Conservation (phyloP, 2,329 filamentous ascomycete species). For the Mycosphaerella arachidis region DNA sequence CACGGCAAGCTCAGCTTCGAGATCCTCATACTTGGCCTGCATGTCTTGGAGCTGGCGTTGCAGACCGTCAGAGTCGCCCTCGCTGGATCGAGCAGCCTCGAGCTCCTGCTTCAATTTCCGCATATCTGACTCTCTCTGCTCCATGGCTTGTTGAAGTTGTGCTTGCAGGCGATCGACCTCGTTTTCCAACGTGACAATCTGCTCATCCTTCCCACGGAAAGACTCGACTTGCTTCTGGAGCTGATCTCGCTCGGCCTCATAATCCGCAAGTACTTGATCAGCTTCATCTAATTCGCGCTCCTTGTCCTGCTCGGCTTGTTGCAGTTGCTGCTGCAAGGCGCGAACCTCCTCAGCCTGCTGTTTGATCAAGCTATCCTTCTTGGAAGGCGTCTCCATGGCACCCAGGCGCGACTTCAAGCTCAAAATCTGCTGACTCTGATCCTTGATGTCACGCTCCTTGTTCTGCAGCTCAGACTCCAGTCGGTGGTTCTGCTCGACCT, state of each 20-base stretch:
- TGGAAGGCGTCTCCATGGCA: conserved; percentile 35
- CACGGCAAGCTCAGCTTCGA: conserved; percentile 54
- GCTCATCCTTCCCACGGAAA: conserved; percentile 20
- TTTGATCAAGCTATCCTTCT: conserved; percentile 35
- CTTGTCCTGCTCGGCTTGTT: conserved; percentile 33
- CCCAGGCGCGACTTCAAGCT: conserved; percentile 32
- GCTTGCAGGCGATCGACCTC: conserved; percentile 40
- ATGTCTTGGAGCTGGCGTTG: conserved; percentile 47
- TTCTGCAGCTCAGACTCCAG: conserved; percentile 38
- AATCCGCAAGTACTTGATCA: conserved; percentile 30
- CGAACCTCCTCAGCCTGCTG: conserved; percentile 35
- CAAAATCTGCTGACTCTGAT: conserved; percentile 31
- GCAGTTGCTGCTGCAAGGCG: conserved; percentile 30
- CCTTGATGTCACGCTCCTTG: conserved; percentile 27
- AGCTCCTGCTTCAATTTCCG: conserved; percentile 41
- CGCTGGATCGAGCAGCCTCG: conserved; percentile 28
- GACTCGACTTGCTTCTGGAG: conserved; percentile 24
- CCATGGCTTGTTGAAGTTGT: conserved; percentile 32
- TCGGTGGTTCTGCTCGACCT: conserved; percentile 32
- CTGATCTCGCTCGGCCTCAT: conserved; percentile 32
- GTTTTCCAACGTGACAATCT: conserved; percentile 36
- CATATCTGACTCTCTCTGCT: conserved; percentile 34
- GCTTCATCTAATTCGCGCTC: conserved; percentile 36
- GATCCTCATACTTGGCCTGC: conserved; percentile 48
- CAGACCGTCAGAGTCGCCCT: conserved; percentile 23